Conservation (phyloP, 1,284 basidiomycete species). For the Limonomyces culmigenus region DNA sequence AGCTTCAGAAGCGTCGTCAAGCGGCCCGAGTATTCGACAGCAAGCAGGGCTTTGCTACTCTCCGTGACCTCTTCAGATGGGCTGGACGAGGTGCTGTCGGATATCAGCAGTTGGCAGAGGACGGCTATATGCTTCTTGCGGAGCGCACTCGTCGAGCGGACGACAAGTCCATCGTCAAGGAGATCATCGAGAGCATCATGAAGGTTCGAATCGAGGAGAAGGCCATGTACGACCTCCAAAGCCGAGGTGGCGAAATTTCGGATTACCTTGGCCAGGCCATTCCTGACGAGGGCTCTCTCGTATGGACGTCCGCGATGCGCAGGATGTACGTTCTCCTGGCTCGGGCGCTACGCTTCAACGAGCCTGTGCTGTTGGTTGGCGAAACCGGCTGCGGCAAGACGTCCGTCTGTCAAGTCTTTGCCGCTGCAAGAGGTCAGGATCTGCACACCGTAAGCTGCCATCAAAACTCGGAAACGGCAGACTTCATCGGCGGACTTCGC, state of each 20-base stretch:
- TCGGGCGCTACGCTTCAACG: slow-evolving; percentile 76
- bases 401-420: slow-evolving; percentile 86
- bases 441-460: slow-evolving; percentile 87
- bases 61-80: slow-evolving; percentile 97
- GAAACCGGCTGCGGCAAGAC: slow-evolving; percentile 98
- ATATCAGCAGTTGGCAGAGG: slow-evolving; percentile 88
- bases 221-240: slow-evolving; percentile 47
- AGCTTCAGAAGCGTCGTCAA: slow-evolving; percentile 87
- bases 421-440: slow-evolving; percentile 43
- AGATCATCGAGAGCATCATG: slow-evolving; percentile 85
- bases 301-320: slow-evolving; percentile 92
- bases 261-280: slow-evolving; percentile 38
- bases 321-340: slow-evolving; percentile 77
- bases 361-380: slow-evolving; percentile 94
- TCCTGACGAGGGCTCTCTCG: slow-evolving; percentile 35
- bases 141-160: slow-evolving; percentile 78
- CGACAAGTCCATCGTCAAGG: slow-evolving; percentile 81
- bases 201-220: slow-evolving; percentile 71
- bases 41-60: slow-evolving; percentile 91
- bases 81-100: slow-evolving; percentile 78
- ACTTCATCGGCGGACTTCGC: slow-evolving; percentile 87
- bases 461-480: slow-evolving; percentile 98
- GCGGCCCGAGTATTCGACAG: slow-evolving; percentile 91
- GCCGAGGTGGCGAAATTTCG: slow-evolving; percentile 24
- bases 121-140: slow-evolving; percentile 96